Percentiles rank a stretch among this genome's conserved stretches.
Conservation (phyloP, 202 grass and related monocot species). For the Saccharum hybrid region DNA sequence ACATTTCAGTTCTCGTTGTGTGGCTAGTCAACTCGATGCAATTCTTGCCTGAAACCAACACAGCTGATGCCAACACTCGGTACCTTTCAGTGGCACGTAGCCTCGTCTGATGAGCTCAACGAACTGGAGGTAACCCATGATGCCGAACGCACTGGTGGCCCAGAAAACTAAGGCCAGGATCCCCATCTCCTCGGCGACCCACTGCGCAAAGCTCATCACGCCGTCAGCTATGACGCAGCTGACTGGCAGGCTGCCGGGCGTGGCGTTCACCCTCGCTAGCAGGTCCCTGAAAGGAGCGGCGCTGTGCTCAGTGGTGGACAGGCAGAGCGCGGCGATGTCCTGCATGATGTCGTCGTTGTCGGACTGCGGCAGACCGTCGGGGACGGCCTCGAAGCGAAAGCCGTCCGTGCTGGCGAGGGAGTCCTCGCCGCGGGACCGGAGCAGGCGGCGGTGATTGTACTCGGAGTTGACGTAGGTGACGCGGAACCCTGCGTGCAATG, state of each 20-base stretch:
- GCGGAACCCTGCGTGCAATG: slow-evolving; percentile 56
- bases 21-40: neutral
- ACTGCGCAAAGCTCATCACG: slow-evolving; percentile 77
- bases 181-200: slow-evolving; percentile 56
- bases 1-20: neutral
- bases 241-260: slow-evolving; percentile 31
- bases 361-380: slow-evolving; percentile 59
- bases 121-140: slow-evolving; percentile 61
- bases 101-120: slow-evolving; percentile 58
- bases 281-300: slow-evolving; percentile 54
- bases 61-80: too few species aligned
- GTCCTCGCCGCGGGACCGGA: slow-evolving; percentile 47
- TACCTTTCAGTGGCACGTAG: slow-evolving; percentile 65
- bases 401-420: slow-evolving; percentile 37
- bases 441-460: slow-evolving; percentile 71
- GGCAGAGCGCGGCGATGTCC: slow-evolving; percentile 61
- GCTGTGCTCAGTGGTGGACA: slow-evolving; percentile 53
- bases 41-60: neutral
- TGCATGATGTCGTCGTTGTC: slow-evolving; percentile 54
- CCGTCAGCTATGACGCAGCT: slow-evolving; percentile 69
- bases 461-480: slow-evolving; percentile 84
- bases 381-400: slow-evolving; percentile 54
- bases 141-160: slow-evolving; percentile 65
- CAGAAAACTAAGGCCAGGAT: slow-evolving; percentile 63
- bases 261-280: slow-evolving; percentile 46